Evolutionary conservation across 1,284 basidiomycete species (phyloP).

Genomic region (Ganoderma multipileum): DNA sequence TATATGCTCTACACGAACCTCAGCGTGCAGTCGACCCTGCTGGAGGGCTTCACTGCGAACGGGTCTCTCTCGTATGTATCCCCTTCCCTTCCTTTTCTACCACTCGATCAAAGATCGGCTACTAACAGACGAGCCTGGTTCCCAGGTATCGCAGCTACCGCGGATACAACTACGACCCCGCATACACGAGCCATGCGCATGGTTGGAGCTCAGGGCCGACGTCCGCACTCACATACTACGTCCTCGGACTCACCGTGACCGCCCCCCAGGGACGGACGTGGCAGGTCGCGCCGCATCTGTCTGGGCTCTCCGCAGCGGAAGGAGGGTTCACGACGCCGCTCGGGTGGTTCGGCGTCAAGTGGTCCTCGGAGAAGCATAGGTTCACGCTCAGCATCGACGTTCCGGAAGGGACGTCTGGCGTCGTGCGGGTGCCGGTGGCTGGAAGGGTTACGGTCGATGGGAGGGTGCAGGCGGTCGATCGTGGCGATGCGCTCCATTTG

Average conservation of each 20-base stretch:
- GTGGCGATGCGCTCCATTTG: conserved; percentile 15
- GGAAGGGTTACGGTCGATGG: conserved; percentile 43
- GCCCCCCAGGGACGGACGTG: conserved; percentile 47
- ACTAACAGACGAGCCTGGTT: neutral
- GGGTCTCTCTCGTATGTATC: conserved; percentile 52
- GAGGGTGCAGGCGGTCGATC: neutral
- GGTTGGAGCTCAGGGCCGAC: conserved; percentile 46
- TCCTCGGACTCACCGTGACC: conserved; percentile 50
- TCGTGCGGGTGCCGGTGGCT: conserved; percentile 39
- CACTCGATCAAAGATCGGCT: neutral
- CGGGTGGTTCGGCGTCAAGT: conserved; percentile 49
- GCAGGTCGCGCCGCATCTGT: conserved; percentile 50
- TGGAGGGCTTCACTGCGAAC: conserved; percentile 59
- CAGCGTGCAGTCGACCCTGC: conserved; percentile 56
- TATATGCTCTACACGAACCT: conserved; percentile 61
- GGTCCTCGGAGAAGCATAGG: conserved; percentile 32
- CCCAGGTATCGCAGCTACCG: conserved; percentile 50
- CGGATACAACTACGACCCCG: conserved; percentile 55
- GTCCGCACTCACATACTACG: conserved; percentile 49
- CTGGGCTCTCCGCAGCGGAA: conserved; percentile 46
- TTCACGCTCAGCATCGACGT: conserved; percentile 41
- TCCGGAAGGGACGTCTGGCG: conserved; percentile 43
- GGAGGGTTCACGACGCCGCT: conserved; percentile 51
- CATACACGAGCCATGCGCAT: conserved; percentile 54
- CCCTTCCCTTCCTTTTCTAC: neutral